Conservation (phyloP, 306 rosid species). For the Prunus padus region DNA sequence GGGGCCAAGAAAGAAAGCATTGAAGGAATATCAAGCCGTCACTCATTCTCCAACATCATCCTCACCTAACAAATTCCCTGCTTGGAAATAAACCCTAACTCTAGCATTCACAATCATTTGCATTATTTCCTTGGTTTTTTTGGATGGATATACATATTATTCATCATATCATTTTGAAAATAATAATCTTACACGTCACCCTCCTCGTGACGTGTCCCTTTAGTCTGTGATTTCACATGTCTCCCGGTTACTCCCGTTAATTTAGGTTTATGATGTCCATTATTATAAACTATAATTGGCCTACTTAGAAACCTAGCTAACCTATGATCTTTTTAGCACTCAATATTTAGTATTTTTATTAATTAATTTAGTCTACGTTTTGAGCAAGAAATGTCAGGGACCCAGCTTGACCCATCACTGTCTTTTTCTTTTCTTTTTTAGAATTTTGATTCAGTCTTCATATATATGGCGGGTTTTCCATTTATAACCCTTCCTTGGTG, state of each 20-base stretch:
- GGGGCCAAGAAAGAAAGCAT: conserved; percentile 41
- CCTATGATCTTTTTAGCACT: not conserved
- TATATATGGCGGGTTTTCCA: not conserved
- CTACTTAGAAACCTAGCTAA: not conserved
- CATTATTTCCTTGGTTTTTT: conserved; percentile 30
- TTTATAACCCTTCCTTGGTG: no score
- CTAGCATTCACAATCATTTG: conserved; percentile 54
- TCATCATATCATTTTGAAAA: conserved; percentile 36
- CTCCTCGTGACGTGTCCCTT: conserved; percentile 55
- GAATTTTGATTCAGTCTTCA: not conserved
- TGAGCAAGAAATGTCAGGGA: conserved; percentile 5
- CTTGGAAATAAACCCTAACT: conserved; percentile 60
- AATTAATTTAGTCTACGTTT: not conserved
- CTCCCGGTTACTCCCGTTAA: conserved; percentile 45
- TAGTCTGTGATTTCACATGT: conserved; percentile 34
- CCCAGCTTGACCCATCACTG: conserved; percentile 6
- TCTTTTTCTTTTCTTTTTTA: not conserved
- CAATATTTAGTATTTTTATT: not conserved
- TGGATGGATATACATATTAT: conserved; percentile 20
- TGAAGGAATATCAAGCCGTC: conserved; percentile 89
- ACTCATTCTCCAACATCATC: conserved; percentile 90
- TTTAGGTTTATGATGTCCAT: conserved; percentile 30
- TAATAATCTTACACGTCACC: conserved; percentile 62
- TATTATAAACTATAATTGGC: not conserved
- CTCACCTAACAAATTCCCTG: conserved; percentile 70